Base-by-base conservation (phyloP, 352 stramenopile genomes). In the Detonula confervacea region DNA sequence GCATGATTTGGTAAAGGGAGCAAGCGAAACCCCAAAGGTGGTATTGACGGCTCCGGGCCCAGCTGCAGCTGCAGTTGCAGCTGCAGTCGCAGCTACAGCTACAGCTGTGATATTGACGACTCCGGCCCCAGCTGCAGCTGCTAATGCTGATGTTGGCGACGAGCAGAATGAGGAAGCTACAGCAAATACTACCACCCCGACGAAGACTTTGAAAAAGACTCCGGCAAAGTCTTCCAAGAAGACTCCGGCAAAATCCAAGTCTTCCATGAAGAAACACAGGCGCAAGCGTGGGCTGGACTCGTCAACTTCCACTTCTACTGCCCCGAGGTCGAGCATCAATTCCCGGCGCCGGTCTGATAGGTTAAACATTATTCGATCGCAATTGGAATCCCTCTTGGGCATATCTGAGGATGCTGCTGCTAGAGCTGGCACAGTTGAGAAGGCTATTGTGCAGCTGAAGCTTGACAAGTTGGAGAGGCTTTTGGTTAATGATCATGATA, bases 401-500 rank as follows among this genome's bases (percentile, higher is more conserved):
- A 69, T 64, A 18, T 27, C 18, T 55, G 44, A 30, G 12, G 37
- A 52, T 52, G 44, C 1, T 5, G 12, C 9, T 49, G 16, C 6
- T 18, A 20, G 66, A 11, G 33, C 25, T 51, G 54, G 39, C 20
- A 67, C 56, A 46, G 61, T 57, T 14, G 65, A 74, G 8, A 70
- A 14, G 24, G 65, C 60, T 35, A 73, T 81, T 18, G 12, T 46
- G 2, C 55, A 81, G 24, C 57, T 81, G 16, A 83, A 79, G 42
- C 20, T 87, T 12, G 64, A 83, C 49, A 68, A 46, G 20, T 35
- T 87, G 0, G 80, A 87, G 39, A 81, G 73, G 22, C 30, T 77
- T 16, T 25, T 87, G 30, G n/a, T 25, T 14, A 20, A 24, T 16
- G 60, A 73, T 1, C 55, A 76, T 25, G 25, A 61, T 7, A 63